Percentiles rank a stretch among this genome's conserved stretches.
These are phyloP conservation scores for Suillus brevipes DNA, from an alignment of 768 basidiomycete genomes.

Conservation along the genomic window DNA sequence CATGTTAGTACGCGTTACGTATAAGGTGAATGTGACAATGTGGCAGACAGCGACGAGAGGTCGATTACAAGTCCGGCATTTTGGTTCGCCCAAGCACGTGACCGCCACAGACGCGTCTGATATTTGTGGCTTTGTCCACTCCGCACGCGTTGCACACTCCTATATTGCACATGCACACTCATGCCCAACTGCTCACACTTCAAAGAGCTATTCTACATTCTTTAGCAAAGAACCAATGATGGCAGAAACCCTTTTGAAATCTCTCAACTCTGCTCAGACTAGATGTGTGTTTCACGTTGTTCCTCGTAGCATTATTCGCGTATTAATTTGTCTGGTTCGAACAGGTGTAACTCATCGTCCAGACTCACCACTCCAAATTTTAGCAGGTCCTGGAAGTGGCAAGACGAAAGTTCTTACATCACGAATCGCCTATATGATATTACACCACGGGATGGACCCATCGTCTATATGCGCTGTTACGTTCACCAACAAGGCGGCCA, in stretches of 20 bases:
- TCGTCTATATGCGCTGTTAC: slow-evolving; percentile 75
- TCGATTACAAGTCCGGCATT: neutral
- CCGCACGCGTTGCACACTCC: neutral
- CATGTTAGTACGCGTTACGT: neutral
- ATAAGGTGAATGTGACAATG: neutral
- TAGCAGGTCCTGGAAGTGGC: slow-evolving; percentile 81
- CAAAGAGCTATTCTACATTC: too few species aligned
- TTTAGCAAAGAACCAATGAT: neutral
- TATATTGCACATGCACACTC: neutral
- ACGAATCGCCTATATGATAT: slow-evolving; percentile 66
- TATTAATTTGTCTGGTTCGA: neutral
- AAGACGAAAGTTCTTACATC: slow-evolving; percentile 73
- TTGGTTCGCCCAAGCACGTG: slow-evolving; percentile 4
- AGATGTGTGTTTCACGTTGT: slow-evolving; percentile 7
- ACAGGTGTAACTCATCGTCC: slow-evolving; percentile 70
- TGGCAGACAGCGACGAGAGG: neutral
- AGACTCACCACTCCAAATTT: slow-evolving; percentile 66
- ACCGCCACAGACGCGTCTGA: slow-evolving; percentile 7
- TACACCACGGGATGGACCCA: slow-evolving; percentile 50
- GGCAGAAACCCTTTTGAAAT: slow-evolving; percentile 4
- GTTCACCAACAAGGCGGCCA: slow-evolving; percentile 90
- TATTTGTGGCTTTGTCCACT: neutral
- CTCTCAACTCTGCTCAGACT: slow-evolving; percentile 13
- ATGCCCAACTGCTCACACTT: neutral
- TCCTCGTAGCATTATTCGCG: neutral